These are phyloP conservation scores for Trypanosoma boissoni DNA, from an alignment of 208 protist species.

Conservation along the genomic window DNA sequence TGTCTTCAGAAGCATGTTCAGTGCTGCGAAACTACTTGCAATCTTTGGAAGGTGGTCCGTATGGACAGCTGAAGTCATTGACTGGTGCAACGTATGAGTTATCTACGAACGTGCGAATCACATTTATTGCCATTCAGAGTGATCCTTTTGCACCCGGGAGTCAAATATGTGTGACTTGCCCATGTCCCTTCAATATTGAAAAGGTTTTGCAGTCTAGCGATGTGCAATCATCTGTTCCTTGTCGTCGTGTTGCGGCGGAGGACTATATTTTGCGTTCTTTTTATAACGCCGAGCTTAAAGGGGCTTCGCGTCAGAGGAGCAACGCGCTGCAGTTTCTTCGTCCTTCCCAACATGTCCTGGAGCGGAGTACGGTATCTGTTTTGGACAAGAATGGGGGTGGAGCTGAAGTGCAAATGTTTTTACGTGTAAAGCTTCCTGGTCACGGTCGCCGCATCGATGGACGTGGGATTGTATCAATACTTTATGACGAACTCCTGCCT, in stretches of 20 bases:
- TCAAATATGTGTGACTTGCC: conserved; percentile 41
- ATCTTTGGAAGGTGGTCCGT: conserved; percentile 44
- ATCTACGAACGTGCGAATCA: conserved; percentile 14
- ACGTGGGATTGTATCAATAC: conserved; percentile 39
- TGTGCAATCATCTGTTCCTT: background rate
- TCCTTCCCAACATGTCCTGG: conserved; percentile 84
- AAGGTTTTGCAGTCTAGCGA: conserved; percentile 15
- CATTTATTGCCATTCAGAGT: conserved; percentile 49
- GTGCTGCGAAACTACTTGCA: conserved; percentile 32
- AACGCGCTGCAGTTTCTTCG: conserved; percentile 72
- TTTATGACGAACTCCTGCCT: conserved; percentile 40
- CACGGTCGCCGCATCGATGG: conserved; percentile 73
- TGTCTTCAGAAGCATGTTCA: background rate
- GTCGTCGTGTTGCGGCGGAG: conserved; percentile 49
- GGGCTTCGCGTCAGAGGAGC: background rate
- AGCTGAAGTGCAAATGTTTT: conserved; percentile 49
- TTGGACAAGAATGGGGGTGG: background rate
- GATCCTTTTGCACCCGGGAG: conserved; percentile 81
- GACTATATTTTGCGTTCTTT: conserved; percentile 66
- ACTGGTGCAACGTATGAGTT: conserved; percentile 37
- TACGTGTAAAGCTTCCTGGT: conserved; percentile 90
- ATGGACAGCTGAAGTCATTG: conserved; percentile 55
- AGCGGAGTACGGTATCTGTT: conserved; percentile 76
- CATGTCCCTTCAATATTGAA: conserved; percentile 33
- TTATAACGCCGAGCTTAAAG: conserved; percentile 13